Percentiles rank a stretch among this genome's conserved stretches.
These are phyloP conservation scores for Russula olivacea DNA, from an alignment of 768 basidiomycete genomes.

Conservation along the genomic window DNA sequence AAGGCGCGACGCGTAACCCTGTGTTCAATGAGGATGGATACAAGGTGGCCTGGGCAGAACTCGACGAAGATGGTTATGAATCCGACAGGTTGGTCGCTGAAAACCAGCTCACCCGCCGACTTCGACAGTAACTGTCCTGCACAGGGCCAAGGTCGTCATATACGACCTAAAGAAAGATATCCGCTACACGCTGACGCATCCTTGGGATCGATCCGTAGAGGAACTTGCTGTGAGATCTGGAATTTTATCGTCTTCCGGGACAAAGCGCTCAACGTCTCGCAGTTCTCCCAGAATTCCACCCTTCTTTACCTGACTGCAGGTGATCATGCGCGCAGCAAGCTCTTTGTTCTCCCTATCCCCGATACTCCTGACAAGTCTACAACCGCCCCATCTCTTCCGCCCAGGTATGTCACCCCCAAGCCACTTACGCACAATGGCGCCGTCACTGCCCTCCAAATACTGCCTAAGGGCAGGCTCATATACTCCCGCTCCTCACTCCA, in stretches of 20 bases:
- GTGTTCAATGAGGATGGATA: constrained; percentile 60
- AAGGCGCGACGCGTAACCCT: constrained; percentile 77
- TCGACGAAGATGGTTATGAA: constrained; percentile 85
- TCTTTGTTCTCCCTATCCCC: constrained; percentile 65
- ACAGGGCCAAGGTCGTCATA: constrained; percentile 69
- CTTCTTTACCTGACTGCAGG: constrained; percentile 71
- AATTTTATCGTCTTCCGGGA: neutral
- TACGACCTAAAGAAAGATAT: constrained; percentile 66
- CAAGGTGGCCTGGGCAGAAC: constrained; percentile 83
- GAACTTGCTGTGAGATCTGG: constrained; percentile 45
- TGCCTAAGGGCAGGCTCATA: constrained; percentile 56
- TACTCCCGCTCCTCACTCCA: constrained; percentile 71
- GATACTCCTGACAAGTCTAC: constrained; percentile 52
- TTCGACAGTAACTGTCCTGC: neutral
- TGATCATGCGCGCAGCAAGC: constrained; percentile 70
- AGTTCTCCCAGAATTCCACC: constrained; percentile 72
- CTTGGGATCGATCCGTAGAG: constrained; percentile 81
- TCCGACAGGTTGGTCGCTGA: constrained; percentile 54
- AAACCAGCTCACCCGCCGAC: neutral
- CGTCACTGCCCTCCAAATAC: constrained; percentile 55
- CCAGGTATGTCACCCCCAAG: constrained; percentile 48
- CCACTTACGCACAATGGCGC: constrained; percentile 53
- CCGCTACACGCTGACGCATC: constrained; percentile 66
- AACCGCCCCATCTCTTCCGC: constrained; percentile 41
- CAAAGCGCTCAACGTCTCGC: neutral